Conservation (phyloP, 345 rosid species). For the Citrus sinensis region DVS_A1.0 CM039164.1:1711501-1712000, state of each 20-base stretch:
- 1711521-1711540: background rate
- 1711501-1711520: background rate
- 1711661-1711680: background rate
- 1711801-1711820: no score
- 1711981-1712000: background rate
- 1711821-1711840: no score
- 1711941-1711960: background rate
- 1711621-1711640: background rate
- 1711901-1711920: no score
- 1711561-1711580: background rate
- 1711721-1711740: background rate
- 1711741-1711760: background rate
- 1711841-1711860: no score
- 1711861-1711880: no score
- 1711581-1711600: background rate
- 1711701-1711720: background rate
- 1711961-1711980: background rate
- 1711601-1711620: background rate
- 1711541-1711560: background rate
- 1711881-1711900: no score
- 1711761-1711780: background rate
- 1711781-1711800: no score
- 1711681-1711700: conserved; percentile 5
- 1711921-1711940: no score
- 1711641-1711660: background rate